Base-by-base conservation (phyloP, 495 filamentous ascomycete species). In the Xylaria palmicola region DNA sequence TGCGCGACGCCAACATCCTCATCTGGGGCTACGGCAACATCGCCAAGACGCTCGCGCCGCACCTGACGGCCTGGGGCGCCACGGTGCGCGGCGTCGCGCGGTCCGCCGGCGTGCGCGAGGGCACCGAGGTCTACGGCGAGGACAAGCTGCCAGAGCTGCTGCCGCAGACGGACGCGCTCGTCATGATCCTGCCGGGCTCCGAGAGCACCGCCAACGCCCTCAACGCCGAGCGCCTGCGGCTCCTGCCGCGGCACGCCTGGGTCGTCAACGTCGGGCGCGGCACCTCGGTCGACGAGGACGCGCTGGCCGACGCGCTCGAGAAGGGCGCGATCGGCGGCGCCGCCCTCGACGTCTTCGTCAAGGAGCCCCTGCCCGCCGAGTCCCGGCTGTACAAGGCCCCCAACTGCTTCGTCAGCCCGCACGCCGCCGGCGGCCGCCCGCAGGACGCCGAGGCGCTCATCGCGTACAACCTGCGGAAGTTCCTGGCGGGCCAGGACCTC, bases 11-110 rank as follows among this genome's bases (percentile, higher is more conserved):
- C 15, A 66, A 70, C 22, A 69, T 81, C 2, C 41, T 71, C 19
- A 86, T 96, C 64, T 81, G 94, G 64, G 92, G 92, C 1, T 92
- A 93, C 83, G 92, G 92, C 27, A 91, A 91, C 36, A 95, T 95
- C 54, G 90, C 89, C 44, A 73, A 87, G 77, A 86, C 90, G 64
- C 80, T 96, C 62, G 85, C 86, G 59, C 85, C 81, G 66, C 85
- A 88, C 48, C 86, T 91, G 1, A 75, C 79, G 44, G 88, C 82
- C 5, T 78, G 77, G 45, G 81, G 80, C 39, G 78, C 84, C 30
- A 71, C 56, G 0, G 77, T 79, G 2, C 64, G 62, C 45, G 81
- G 81, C 13, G 62, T 82, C 2, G 81, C 81, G 29, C 63, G 81
- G 1, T 74, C 79, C 39, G 75, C 71, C n/a, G 87, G 82, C 20